phyloP scores from a whole-genome alignment of 2,329 filamentous ascomycete genomes.

The Kalaharituber pfeilii region DNA sequence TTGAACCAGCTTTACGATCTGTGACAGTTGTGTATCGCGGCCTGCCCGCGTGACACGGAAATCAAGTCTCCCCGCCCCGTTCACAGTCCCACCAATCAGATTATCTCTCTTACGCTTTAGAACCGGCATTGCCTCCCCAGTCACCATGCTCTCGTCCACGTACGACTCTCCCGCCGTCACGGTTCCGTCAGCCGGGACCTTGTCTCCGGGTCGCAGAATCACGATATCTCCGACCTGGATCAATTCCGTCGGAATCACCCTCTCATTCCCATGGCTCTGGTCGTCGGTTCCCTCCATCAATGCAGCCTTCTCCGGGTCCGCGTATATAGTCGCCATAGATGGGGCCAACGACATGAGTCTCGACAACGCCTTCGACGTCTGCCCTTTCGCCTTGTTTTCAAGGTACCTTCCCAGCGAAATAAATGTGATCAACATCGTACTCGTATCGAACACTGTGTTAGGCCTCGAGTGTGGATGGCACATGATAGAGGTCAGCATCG shows the following conservation, averaged over 20 bases:
- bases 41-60: conserved; percentile 85
- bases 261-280: conserved; percentile 43
- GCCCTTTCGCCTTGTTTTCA: conserved; percentile 87
- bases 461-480: conserved; percentile 62
- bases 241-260: conserved; percentile 77
- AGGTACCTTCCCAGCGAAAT: conserved; percentile 79
- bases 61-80: conserved; percentile 78
- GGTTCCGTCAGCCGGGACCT: conserved; percentile 81
- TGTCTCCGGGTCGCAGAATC: conserved; percentile 82
- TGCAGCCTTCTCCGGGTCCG: conserved; percentile 67
- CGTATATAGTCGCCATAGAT: conserved; percentile 92
- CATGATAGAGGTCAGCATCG: conserved; percentile 68
- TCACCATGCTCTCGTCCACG: conserved; percentile 96
- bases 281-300: conserved; percentile 32
- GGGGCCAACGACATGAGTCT: conserved; percentile 89
- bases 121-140: conserved; percentile 89
- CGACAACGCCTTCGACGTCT: conserved; percentile 87
- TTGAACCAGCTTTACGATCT: conserved; percentile 96
- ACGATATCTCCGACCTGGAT: conserved; percentile 89
- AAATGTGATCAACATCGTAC: conserved; percentile 95
- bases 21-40: conserved; percentile 87
- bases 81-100: conserved; percentile 87
- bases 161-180: conserved; percentile 83
- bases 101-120: conserved; percentile 64
- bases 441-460: conserved; percentile 87